Conservation (phyloP, 306 rosid genomes). For the Elaeagnus macrophylla region DNA sequence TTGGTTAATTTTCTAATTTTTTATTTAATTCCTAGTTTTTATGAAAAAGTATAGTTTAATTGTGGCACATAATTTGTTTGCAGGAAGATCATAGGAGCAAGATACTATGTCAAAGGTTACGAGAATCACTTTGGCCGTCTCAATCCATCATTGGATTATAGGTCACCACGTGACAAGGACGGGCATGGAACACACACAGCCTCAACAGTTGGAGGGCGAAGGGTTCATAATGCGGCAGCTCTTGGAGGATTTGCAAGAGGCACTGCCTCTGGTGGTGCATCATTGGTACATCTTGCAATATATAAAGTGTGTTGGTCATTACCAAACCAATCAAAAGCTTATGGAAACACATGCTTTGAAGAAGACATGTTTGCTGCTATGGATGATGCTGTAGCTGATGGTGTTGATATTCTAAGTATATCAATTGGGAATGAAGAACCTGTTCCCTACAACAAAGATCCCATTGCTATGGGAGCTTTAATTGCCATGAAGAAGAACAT, state of each 20-base stretch:
- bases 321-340: background rate
- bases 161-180: conserved; percentile 64
- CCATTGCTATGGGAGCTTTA: conserved; percentile 44
- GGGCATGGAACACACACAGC: conserved; percentile 80
- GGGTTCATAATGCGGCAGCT: conserved; percentile 28
- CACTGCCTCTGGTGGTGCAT: conserved; percentile 61
- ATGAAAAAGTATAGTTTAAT: too few species aligned
- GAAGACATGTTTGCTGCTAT: conserved; percentile 62
- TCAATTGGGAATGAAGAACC: conserved; percentile 42
- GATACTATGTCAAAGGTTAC: conserved; percentile 54
- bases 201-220: conserved; percentile 55
- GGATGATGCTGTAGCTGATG: conserved; percentile 73
- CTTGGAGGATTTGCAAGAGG: conserved; percentile 56
- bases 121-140: conserved; percentile 30
- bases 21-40: background rate
- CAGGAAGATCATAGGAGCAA: conserved; percentile 74
- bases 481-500: conserved; percentile 49
- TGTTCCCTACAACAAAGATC: conserved; percentile 29
- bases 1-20: background rate
- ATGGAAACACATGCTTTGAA: conserved; percentile 50
- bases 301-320: conserved; percentile 72
- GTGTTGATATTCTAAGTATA: conserved; percentile 53
- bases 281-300: conserved; percentile 54
- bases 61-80: background rate
- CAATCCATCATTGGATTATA: conserved; percentile 39